Conservation (phyloP, 108 stramenopile genomes). For the Cyclotella baltica region DNA sequence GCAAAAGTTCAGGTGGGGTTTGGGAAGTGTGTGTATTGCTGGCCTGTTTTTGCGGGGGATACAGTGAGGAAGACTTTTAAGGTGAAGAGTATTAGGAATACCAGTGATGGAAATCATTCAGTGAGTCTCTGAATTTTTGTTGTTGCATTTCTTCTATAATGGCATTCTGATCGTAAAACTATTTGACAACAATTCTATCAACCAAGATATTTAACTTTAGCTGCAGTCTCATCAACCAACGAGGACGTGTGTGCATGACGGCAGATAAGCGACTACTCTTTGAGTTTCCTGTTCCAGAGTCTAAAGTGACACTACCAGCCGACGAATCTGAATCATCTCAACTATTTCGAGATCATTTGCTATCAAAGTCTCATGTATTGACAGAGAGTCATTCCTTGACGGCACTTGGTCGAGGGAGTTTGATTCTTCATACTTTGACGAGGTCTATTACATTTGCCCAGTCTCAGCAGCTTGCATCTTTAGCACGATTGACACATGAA, state of each 20-base stretch:
- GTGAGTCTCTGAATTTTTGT: slow-evolving; percentile 5
- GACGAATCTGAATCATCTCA: slow-evolving; percentile 42
- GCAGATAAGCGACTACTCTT: slow-evolving; percentile 89
- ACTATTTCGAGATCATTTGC: slow-evolving; percentile 78
- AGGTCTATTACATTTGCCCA: slow-evolving; percentile 76
- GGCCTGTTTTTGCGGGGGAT: slow-evolving; percentile 90
- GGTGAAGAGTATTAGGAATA: slow-evolving; percentile 73
- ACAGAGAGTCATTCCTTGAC: slow-evolving; percentile 74
- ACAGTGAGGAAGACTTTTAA: slow-evolving; percentile 84
- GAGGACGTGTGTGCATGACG: slow-evolving; percentile 81
- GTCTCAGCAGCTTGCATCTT: slow-evolving; percentile 77
- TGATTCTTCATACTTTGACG: slow-evolving; percentile 74
- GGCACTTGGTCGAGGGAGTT: slow-evolving; percentile 64
- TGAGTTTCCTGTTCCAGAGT: slow-evolving; percentile 77
- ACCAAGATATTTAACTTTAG: slow-evolving; percentile 65
- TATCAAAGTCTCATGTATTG: slow-evolving; percentile 71
- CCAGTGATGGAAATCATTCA: slow-evolving; percentile 78
- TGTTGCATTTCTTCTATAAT: neutral
- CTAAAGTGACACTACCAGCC: slow-evolving; percentile 48
- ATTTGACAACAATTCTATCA: neutral
- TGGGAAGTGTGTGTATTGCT: slow-evolving; percentile 74
- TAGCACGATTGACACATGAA: slow-evolving; percentile 84
- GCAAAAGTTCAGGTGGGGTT: slow-evolving; percentile 90
- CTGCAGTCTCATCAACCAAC: slow-evolving; percentile 87
- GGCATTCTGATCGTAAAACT: neutral